Evolutionary conservation across 83 land plant species (phyloP).

Genomic region (Picea abies): DNA sequence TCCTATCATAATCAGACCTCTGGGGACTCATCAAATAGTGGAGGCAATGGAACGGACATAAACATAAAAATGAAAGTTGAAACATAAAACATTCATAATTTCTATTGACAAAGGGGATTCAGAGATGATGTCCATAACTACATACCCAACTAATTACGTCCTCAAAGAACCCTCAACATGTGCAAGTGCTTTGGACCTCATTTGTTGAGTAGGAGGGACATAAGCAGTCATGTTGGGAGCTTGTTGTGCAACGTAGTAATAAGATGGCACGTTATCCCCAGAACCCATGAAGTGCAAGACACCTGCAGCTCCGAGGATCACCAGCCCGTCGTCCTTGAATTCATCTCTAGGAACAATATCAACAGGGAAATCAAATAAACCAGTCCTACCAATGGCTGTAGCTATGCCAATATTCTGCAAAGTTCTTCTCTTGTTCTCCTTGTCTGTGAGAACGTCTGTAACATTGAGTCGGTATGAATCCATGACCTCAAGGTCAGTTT

Average conservation of each 20-base stretch:
- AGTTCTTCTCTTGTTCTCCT: too few relatives aligned
- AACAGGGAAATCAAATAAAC: too few relatives aligned
- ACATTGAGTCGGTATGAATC: too few relatives aligned
- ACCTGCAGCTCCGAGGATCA: conserved; percentile 23
- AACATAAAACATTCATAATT: not conserved
- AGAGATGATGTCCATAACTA: too few relatives aligned
- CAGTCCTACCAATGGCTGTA: too few relatives aligned
- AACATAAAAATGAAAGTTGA: not conserved
- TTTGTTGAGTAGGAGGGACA: not conserved
- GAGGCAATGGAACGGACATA: conserved; percentile 12
- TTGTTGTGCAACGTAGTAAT: not conserved
- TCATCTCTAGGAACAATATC: too few relatives aligned
- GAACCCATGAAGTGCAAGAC: conserved; percentile 36
- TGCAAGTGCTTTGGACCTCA: not conserved
- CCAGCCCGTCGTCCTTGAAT: conserved; percentile 62
- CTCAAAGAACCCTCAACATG: not conserved
- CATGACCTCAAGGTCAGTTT: too few relatives aligned
- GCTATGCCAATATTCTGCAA: too few relatives aligned
- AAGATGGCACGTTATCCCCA: conserved; percentile 18
- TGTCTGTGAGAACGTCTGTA: too few relatives aligned
- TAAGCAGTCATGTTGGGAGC: not conserved
- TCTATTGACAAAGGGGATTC: not conserved
- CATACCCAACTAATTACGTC: too few relatives aligned
- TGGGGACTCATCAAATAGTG: not conserved
- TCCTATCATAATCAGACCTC: too few relatives aligned